Base-by-base conservation (phyloP, 1,284 basidiomycete species). In the Fereydounia khargensis region DNA sequence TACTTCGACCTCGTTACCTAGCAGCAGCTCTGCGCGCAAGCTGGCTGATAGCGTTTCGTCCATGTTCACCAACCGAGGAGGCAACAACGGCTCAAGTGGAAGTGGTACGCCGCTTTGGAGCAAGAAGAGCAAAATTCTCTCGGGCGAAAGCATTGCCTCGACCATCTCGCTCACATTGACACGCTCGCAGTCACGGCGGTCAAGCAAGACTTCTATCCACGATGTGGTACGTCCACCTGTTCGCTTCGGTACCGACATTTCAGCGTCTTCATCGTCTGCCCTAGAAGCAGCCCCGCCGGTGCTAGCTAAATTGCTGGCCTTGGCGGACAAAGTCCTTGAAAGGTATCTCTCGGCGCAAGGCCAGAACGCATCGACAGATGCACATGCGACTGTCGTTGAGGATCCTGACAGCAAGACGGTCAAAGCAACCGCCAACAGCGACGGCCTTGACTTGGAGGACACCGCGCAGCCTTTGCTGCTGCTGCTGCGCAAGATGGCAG, bases 371-470 rank as follows among this genome's bases (percentile, higher is more conserved):
- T 31, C 30, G 30, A 6, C 6, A 11, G 30, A 31, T n/a, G 6
- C 30, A 31, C 14, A 6, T n/a, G 14, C 30, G 14, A 11, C 34
- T 8, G 6, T 20, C 35, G 31, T 41, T 14, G 30, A 33, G 13
- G 62, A 65, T 32, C 58, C 53, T 7, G 62, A 65, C 21, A 24
- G 32, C 42, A 60, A 57, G 20, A 3, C 20, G 1, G 49, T 61
- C 33, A 43, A 52, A 24, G 34, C 37, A 4, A 36, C 39, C 24
- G 53, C 62, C 10, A 39, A 13, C 11, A 8, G 41, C 4, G 60
- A 69, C 19, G 63, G 62, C 13, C 35, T 60, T 21, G 56, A 68
- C 31, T 34, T 68, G 4, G 65, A 70, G 35, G 63, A 66, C 39
- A 43, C 46, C 6, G 40, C 59, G 11, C 51, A 64, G 36, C 68